Evolutionary conservation across 2,329 filamentous ascomycete species (phyloP).

Genomic region (Rachicladosporium sp.): DNA sequence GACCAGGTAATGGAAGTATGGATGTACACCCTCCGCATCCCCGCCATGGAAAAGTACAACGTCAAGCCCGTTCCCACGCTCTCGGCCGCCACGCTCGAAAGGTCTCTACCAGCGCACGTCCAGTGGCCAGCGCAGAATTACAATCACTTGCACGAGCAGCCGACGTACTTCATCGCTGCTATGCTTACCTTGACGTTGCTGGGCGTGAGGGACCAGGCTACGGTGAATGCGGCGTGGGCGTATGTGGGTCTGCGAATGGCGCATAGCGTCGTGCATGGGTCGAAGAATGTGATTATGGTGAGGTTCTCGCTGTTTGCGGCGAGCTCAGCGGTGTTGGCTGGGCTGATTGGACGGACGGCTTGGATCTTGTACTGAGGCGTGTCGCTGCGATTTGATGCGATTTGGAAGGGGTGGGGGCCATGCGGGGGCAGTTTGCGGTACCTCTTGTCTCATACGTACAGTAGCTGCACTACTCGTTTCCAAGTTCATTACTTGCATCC

Average conservation of each 20-base stretch:
- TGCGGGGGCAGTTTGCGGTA: too few relatives aligned
- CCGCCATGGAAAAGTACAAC: constrained; percentile 24
- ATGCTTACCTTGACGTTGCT: constrained; percentile 25
- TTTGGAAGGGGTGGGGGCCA: not conserved
- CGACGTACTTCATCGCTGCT: constrained; percentile 33
- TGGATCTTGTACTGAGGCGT: constrained; percentile 1
- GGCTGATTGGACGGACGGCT: constrained; percentile 18
- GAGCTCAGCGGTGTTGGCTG: constrained; percentile 20
- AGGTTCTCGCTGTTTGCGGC: constrained; percentile 24
- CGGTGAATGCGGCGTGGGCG: constrained; percentile 28
- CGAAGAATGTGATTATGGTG: constrained; percentile 25
- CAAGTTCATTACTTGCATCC: too few relatives aligned
- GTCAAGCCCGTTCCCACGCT: constrained; percentile 7
- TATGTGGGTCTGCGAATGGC: constrained; percentile 30
- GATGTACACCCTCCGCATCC: constrained; percentile 30
- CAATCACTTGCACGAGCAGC: constrained; percentile 33
- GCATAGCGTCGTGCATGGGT: constrained; percentile 30
- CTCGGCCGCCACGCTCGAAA: constrained; percentile 4
- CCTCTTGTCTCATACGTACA: too few relatives aligned
- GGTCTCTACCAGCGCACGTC: constrained; percentile 4
- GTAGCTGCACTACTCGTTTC: too few relatives aligned
- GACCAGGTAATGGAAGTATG: constrained; percentile 24
- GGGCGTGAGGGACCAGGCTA: constrained; percentile 15
- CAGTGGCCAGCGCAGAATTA: constrained; percentile 23
- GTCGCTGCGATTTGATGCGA: not conserved